These are phyloP conservation scores for Hymenoscyphus repandus DNA, from an alignment of 2,329 filamentous ascomycete genomes.

Conservation along the genomic window DNA sequence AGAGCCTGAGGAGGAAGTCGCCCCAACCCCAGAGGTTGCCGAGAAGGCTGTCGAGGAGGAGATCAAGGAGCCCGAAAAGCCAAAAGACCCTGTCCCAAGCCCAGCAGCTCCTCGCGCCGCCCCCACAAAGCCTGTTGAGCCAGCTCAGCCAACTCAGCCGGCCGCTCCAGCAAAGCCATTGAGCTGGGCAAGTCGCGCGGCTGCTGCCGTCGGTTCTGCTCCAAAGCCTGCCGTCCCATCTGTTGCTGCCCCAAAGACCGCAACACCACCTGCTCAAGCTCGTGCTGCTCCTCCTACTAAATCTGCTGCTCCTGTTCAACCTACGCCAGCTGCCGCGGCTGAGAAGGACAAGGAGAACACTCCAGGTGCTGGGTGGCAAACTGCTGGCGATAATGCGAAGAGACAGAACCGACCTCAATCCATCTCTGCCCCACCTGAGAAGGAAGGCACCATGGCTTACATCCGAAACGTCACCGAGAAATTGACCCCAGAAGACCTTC, in stretches of 20 bases:
- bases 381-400: constrained; percentile 75
- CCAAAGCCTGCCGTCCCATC: constrained; percentile 52
- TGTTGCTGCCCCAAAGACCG: constrained; percentile 45
- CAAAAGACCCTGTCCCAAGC: constrained; percentile 56
- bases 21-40: constrained; percentile 41
- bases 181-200: constrained; percentile 68
- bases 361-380: constrained; percentile 72
- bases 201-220: constrained; percentile 48
- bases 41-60: constrained; percentile 52
- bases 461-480: constrained; percentile 95
- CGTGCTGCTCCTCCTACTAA: constrained; percentile 45
- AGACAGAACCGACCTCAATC: constrained; percentile 72
- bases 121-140: constrained; percentile 38
- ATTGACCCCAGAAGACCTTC: constrained; percentile 70
- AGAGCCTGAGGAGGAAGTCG: constrained; percentile 30
- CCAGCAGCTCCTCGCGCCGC: constrained; percentile 41
- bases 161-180: constrained; percentile 57
- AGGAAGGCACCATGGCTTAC: constrained; percentile 77
- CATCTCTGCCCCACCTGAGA: constrained; percentile 56
- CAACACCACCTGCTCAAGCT: constrained; percentile 48
- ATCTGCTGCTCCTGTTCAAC: constrained; percentile 36
- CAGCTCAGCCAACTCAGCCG: constrained; percentile 43
- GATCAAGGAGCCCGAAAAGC: constrained; percentile 56
- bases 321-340: constrained; percentile 41
- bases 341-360: constrained; percentile 30